Conservation (phyloP, 1,284 basidiomycete genomes). For the Leccinum huronense region DNA sequence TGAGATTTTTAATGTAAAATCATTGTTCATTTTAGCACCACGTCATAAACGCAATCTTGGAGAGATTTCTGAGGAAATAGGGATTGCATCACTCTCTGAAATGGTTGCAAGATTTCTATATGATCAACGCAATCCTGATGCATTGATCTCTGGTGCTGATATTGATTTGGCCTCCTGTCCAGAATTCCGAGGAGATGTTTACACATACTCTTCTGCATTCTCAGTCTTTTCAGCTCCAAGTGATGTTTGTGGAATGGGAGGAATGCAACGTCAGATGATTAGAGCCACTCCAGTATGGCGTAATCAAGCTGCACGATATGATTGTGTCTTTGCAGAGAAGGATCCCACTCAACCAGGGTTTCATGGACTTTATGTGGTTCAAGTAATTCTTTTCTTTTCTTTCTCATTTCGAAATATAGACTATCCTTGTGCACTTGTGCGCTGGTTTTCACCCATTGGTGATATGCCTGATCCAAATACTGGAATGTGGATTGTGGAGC, state of each 20-base stretch:
- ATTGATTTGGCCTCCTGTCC: neutral
- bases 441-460: neutral
- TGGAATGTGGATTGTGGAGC: neutral
- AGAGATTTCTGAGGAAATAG: neutral
- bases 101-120: neutral
- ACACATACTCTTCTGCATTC: neutral
- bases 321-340: neutral
- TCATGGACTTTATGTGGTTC: neutral
- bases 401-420: neutral
- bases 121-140: neutral
- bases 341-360: neutral
- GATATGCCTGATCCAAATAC: neutral
- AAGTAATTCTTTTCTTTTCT: neutral
- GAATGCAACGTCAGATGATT: neutral
- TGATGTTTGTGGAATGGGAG: neutral
- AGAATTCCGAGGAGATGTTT: neutral
- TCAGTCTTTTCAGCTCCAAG: neutral
- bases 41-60: neutral
- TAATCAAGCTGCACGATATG: neutral
- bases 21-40: neutral
- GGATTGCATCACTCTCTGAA: neutral
- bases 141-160: neutral
- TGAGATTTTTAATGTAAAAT: neutral
- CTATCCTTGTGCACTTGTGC: neutral
- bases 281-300: neutral